phyloP scores from a whole-genome alignment of 1,284 basidiomycete genomes.

The Tilletia caries region DNA sequence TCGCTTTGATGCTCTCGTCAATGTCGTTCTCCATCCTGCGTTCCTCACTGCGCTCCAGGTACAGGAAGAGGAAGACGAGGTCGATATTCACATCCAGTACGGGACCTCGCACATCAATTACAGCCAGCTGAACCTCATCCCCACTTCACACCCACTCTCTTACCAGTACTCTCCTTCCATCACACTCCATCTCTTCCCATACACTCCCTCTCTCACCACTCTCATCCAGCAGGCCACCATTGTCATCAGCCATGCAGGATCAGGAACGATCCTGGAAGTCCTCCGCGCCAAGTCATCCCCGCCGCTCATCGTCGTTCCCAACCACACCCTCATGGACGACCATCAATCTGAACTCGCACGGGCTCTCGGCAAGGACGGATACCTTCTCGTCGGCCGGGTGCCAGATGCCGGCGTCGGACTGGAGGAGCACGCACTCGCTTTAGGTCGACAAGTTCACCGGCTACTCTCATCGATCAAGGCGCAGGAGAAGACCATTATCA shows the following conservation, averaged over 20 bases:
- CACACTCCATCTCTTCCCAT: slow-evolving; percentile 23
- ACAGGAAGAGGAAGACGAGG: not conserved
- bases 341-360: slow-evolving; percentile 86
- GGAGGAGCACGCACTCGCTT: not conserved
- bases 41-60: slow-evolving; percentile 25
- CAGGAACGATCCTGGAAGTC: slow-evolving; percentile 88
- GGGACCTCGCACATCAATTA: slow-evolving; percentile 25
- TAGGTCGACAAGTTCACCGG: not conserved
- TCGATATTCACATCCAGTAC: slow-evolving; percentile 27
- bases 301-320: slow-evolving; percentile 83
- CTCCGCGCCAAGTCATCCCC: slow-evolving; percentile 60
- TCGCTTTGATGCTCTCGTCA: slow-evolving; percentile 38
- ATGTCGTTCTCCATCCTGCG: slow-evolving; percentile 23
- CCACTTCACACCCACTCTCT: too few species aligned
- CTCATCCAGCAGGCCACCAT: slow-evolving; percentile 66
- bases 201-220: slow-evolving; percentile 26
- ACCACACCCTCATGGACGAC: slow-evolving; percentile 81
- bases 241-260: slow-evolving; percentile 85
- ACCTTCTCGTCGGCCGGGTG: slow-evolving; percentile 6
- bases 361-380: slow-evolving; percentile 58
- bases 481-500: too few species aligned
- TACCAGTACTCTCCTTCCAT: too few species aligned
- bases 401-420: not conserved
- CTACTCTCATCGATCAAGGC: too few species aligned
- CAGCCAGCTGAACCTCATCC: slow-evolving; percentile 21